Evolutionary conservation across 2,329 filamentous ascomycete species (phyloP).

Genomic region (Diaporthe sp.): DNA sequence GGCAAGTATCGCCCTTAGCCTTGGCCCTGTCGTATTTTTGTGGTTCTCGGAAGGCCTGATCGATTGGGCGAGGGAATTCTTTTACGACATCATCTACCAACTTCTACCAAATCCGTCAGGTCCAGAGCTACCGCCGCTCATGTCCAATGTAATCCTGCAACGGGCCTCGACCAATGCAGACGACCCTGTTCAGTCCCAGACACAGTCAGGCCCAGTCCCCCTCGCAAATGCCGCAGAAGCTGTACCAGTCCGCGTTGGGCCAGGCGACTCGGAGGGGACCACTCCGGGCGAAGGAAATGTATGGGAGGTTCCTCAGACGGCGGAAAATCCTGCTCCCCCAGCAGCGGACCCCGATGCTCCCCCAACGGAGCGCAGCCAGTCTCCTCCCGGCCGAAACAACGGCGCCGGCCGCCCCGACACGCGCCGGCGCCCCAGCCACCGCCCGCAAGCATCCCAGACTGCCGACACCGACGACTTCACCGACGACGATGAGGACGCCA

Average conservation of each 20-base stretch:
- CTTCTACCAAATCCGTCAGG: conserved; percentile 35
- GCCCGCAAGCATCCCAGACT: conserved; percentile 27
- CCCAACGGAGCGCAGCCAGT: conserved; percentile 18
- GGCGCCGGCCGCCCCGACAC: conserved; percentile 19
- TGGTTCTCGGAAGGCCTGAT: conserved; percentile 49
- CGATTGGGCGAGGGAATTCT: conserved; percentile 41
- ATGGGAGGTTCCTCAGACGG: conserved; percentile 30
- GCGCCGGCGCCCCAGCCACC: conserved; percentile 35
- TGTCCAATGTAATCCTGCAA: conserved; percentile 15
- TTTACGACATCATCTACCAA: conserved; percentile 32
- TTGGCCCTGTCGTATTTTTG: conserved; percentile 63
- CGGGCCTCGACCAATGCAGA: conserved; percentile 21
- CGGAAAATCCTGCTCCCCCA: neutral
- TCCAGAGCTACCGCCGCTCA: conserved; percentile 9
- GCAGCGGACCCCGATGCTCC: neutral
- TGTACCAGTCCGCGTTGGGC: neutral
- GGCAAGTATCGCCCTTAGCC: conserved; percentile 56
- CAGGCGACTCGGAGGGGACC: conserved; percentile 5
- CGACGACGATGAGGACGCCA: conserved; percentile 68
- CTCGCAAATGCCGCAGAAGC: conserved; percentile 16
- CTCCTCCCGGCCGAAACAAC: conserved; percentile 23
- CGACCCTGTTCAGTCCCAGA: conserved; percentile 19
- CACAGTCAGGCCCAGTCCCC: conserved; percentile 9
- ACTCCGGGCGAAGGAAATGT: conserved; percentile 18
- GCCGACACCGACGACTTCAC: conserved; percentile 60